A percentile compares a stretch with the other conserved stretches of the same genome.
Evolutionary conservation across 352 stramenopile species (phyloP).

Genomic region (Pythium brachiatum): DNA sequence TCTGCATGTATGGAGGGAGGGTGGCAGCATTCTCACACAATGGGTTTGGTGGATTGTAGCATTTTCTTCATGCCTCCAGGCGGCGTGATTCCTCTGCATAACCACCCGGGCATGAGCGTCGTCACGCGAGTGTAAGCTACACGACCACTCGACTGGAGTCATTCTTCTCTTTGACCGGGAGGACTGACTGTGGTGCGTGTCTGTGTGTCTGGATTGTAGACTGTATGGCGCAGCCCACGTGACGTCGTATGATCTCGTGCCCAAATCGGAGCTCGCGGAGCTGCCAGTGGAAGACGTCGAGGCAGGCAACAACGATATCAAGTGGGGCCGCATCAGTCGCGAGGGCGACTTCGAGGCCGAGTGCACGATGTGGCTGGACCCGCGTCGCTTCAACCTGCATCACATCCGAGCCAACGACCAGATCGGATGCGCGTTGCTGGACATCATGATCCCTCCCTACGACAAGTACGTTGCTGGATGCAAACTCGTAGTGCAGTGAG

Average conservation of each 20-base stretch:
- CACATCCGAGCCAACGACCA: conserved; percentile 68
- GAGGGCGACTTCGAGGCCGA: conserved; percentile 51
- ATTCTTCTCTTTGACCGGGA: background rate
- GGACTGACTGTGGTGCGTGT: conserved; percentile 6
- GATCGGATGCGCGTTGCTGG: conserved; percentile 74
- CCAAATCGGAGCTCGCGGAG: conserved; percentile 34
- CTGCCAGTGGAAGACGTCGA: conserved; percentile 23
- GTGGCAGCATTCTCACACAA: background rate
- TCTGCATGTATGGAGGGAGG: background rate
- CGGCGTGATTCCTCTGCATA: conserved; percentile 72
- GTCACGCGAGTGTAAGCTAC: conserved; percentile 69
- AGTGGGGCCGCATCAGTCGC: conserved; percentile 61
- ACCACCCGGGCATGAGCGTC: conserved; percentile 84
- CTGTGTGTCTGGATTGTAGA: conserved; percentile 26
- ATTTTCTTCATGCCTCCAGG: conserved; percentile 86
- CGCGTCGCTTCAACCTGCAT: conserved; percentile 79
- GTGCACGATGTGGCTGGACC: conserved; percentile 80
- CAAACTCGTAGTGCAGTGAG: background rate
- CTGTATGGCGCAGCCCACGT: conserved; percentile 73
- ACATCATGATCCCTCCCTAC: conserved; percentile 87
- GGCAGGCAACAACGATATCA: conserved; percentile 38
- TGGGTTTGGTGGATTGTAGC: conserved; percentile 18
- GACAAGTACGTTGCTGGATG: conserved; percentile 54
- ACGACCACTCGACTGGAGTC: background rate
- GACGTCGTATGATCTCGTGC: conserved; percentile 70